phyloP scores from a whole-genome alignment of 2,329 filamentous ascomycete species.

The Anisogramma anomala region DNA sequence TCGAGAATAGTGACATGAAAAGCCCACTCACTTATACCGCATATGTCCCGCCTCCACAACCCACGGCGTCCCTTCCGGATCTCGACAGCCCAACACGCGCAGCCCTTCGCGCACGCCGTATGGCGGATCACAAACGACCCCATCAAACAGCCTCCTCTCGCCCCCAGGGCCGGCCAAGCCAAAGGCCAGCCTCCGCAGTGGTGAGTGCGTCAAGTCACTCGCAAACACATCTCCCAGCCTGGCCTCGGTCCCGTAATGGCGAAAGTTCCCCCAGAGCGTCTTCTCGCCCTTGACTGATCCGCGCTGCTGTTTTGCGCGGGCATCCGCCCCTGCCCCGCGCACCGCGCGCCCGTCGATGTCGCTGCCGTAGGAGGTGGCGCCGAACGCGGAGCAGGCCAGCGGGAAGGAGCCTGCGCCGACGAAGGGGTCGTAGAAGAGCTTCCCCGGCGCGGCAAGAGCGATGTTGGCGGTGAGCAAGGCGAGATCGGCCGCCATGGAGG shows the following conservation, averaged over 20 bases:
- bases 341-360: conserved; percentile 92
- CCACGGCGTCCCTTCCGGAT: conserved; percentile 47
- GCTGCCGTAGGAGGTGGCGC: conserved; percentile 69
- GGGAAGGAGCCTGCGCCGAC: conserved; percentile 91
- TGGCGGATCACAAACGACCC: conserved; percentile 88
- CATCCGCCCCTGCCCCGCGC: conserved; percentile 47
- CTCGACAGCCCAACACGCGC: conserved; percentile 69
- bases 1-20: no score
- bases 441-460: conserved; percentile 68
- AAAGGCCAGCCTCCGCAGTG: conserved; percentile 43
- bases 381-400: conserved; percentile 81
- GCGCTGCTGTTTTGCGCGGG: conserved; percentile 28
- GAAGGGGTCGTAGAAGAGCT: conserved; percentile 88
- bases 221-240: conserved; percentile 68
- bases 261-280: conserved; percentile 59
- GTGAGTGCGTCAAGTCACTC: conserved; percentile 79
- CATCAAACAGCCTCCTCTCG: conserved; percentile 55
- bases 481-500: conserved; percentile 93
- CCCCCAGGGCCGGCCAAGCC: conserved; percentile 16
- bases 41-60: conserved; percentile 58
- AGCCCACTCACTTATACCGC: conserved; percentile 58
- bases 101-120: conserved; percentile 91
- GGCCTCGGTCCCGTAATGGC: conserved; percentile 61
- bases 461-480: conserved; percentile 88
- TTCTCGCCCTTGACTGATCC: conserved; percentile 25